Evolutionary conservation across 768 basidiomycete genomes (phyloP).

Genomic region (Leccinum rimulosum): DNA sequence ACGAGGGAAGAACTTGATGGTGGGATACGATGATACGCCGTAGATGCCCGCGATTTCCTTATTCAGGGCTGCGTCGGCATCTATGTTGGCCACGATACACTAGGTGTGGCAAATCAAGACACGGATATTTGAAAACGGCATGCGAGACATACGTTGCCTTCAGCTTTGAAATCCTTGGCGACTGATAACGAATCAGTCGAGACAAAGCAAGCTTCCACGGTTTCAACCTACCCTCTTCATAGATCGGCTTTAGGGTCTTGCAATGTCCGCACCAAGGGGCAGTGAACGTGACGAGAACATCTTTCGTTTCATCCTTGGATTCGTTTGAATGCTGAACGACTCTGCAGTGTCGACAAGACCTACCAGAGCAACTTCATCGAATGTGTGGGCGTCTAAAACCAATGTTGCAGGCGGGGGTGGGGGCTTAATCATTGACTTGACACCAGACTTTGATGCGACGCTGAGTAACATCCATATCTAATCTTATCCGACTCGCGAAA

Average conservation of each 20-base stretch:
- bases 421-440: conserved; percentile 85
- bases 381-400: conserved; percentile 67
- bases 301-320: conserved; percentile 61
- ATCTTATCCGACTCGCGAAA: not conserved
- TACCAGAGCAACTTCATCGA: conserved; percentile 72
- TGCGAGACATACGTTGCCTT: conserved; percentile 56
- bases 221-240: conserved; percentile 60
- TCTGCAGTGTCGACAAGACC: conserved; percentile 17
- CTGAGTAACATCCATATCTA: conserved; percentile 38
- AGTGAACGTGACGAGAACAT: conserved; percentile 84
- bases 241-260: conserved; percentile 84
- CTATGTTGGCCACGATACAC: conserved; percentile 89
- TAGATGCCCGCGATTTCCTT: conserved; percentile 67
- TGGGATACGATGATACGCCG: conserved; percentile 80
- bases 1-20: conserved; percentile 92
- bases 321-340: not conserved
- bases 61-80: conserved; percentile 85
- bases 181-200: conserved; percentile 40
- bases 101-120: conserved; percentile 28
- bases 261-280: conserved; percentile 95
- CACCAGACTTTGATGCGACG: conserved; percentile 68
- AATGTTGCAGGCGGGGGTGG: conserved; percentile 73
- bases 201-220: not conserved
- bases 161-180: conserved; percentile 73
- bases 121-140: not conserved